These are phyloP conservation scores for Yarrowia yakushimensis DNA, from an alignment of 805 yeast species.

Conservation along the genomic window DNA sequence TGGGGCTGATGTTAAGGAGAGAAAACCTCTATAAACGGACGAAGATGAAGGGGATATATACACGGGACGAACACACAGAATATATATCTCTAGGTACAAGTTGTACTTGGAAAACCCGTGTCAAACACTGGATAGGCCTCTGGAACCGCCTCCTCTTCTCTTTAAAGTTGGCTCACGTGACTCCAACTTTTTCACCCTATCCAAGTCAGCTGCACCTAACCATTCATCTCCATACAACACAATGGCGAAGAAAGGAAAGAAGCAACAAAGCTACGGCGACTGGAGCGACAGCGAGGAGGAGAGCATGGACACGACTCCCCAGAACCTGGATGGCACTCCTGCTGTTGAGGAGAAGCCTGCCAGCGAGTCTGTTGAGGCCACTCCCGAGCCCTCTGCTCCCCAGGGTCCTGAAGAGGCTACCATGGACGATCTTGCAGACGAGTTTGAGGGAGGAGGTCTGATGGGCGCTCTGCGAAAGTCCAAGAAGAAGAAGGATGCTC, in stretches of 20 bases:
- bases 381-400: conserved; percentile 29
- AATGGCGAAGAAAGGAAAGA: conserved; percentile 24
- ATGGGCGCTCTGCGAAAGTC: conserved; percentile 78
- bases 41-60: no score
- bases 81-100: no score
- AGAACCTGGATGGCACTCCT: background rate
- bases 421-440: conserved; percentile 37
- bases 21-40: no score
- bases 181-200: no score
- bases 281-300: conserved; percentile 23
- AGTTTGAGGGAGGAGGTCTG: conserved; percentile 57
- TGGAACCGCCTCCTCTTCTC: no score
- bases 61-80: no score
- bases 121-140: no score
- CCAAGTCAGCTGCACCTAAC: no score
- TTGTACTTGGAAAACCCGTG: no score
- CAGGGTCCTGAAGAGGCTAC: conserved; percentile 35
- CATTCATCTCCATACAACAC: background rate
- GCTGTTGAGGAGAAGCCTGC: background rate
- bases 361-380: background rate
- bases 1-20: no score
- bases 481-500: conserved; percentile 70
- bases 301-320: conserved; percentile 7
- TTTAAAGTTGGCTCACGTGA: no score
- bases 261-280: conserved; percentile 24